Percentiles rank a stretch among this genome's conserved stretches.
These are phyloP conservation scores for Crinitomyces ghanaensis DNA, from an alignment of 805 yeast species.

Conservation along the genomic window DNA sequence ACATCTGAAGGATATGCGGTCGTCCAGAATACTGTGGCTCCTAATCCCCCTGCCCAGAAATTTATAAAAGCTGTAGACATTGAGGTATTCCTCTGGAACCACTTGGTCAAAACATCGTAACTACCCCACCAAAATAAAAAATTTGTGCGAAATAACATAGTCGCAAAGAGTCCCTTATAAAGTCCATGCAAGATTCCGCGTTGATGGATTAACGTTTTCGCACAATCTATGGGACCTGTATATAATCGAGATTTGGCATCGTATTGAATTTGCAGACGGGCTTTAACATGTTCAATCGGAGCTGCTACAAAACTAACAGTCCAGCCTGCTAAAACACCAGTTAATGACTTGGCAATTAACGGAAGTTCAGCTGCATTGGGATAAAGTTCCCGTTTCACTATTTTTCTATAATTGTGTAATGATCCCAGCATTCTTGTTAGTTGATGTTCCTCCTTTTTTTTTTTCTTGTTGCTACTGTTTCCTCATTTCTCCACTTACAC, in stretches of 20 bases:
- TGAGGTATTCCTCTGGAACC: slow-evolving; percentile 52
- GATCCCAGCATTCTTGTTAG: slow-evolving; percentile 61
- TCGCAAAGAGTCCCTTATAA: slow-evolving; percentile 73
- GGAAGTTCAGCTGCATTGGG: slow-evolving; percentile 54
- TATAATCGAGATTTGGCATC: slow-evolving; percentile 58
- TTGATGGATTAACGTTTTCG: slow-evolving; percentile 27
- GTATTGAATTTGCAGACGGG: slow-evolving; percentile 81
- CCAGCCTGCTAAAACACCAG: slow-evolving; percentile 74
- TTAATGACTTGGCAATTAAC: slow-evolving; percentile 58
- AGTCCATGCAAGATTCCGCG: slow-evolving; percentile 56
- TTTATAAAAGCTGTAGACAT: slow-evolving; percentile 61
- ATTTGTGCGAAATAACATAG: slow-evolving; percentile 78
- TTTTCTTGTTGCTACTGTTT: too few relatives aligned
- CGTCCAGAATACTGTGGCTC: slow-evolving; percentile 75
- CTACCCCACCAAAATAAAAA: slow-evolving; percentile 93
- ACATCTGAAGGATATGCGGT: slow-evolving; percentile 86
- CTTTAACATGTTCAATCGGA: slow-evolving; percentile 83
- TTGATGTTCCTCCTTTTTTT: too few relatives aligned
- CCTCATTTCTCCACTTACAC: slow-evolving; percentile 32
- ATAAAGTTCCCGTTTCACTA: slow-evolving; percentile 54
- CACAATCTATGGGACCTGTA: slow-evolving; percentile 73
- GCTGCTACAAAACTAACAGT: slow-evolving; percentile 95
- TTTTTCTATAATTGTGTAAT: slow-evolving; percentile 60
- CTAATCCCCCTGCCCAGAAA: slow-evolving; percentile 86
- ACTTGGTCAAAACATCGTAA: slow-evolving; percentile 64